A percentile compares a stretch with the other conserved stretches of the same genome.
These are phyloP conservation scores for Mycena leptocephala DNA, from an alignment of 768 basidiomycete genomes.

Conservation along the genomic window DNA sequence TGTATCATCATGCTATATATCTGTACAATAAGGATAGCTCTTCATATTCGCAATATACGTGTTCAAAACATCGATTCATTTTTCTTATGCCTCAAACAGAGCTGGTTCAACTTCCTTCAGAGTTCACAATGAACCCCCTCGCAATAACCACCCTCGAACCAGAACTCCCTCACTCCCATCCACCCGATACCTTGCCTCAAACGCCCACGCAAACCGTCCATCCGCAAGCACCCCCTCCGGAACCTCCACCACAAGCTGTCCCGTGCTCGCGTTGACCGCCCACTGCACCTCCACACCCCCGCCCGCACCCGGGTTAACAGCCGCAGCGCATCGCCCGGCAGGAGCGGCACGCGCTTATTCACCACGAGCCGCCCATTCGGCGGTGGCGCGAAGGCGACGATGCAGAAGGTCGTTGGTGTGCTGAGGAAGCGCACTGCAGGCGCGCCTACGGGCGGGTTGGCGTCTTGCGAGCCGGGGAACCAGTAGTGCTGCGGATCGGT, in stretches of 20 bases:
- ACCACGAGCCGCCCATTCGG: conserved; percentile 51
- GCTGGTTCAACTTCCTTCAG: too few species aligned
- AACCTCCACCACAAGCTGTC: conserved; percentile 6
- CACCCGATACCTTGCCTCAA: conserved; percentile 1
- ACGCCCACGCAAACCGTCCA: conserved; percentile 19
- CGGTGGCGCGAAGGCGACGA: conserved; percentile 61
- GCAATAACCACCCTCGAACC: too few species aligned
- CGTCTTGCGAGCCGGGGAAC: conserved; percentile 62
- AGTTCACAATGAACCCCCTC: too few species aligned
- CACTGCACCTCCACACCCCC: not conserved
- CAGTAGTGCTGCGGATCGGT: conserved; percentile 58
- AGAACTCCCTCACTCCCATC: not conserved
- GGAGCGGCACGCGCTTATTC: conserved; percentile 58
- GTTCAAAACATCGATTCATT: too few species aligned
- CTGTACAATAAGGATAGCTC: too few species aligned
- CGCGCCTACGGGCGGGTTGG: conserved; percentile 38
- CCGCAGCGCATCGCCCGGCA: conserved; percentile 58
- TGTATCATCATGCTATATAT: too few species aligned
- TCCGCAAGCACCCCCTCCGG: not conserved
- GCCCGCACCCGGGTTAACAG: conserved; percentile 56
- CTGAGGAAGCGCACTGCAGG: conserved; percentile 62
- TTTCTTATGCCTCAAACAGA: too few species aligned
- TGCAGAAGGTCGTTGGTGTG: conserved; percentile 66
- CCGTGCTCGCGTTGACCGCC: not conserved
- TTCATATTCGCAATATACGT: too few species aligned